These are phyloP conservation scores for Chondrus crispus DNA, from an alignment of 23 red algal genomes.

Conservation along the genomic window DNA sequence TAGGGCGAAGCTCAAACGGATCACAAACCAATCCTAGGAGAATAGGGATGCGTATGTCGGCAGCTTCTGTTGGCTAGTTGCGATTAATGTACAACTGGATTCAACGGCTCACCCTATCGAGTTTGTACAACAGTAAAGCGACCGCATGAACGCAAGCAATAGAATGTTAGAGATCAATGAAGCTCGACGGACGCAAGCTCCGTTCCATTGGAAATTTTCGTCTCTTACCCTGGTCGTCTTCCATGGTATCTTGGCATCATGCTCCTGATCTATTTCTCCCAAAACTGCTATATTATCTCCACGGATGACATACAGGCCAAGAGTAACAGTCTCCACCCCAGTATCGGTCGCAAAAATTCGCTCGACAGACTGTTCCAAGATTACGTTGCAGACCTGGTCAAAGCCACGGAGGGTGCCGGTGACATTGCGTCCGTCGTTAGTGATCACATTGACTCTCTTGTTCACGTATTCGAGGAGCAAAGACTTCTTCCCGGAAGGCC, in stretches of 20 bases:
- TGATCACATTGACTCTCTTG: constrained; percentile 66
- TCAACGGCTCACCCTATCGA: background rate
- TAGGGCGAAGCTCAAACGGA: no score
- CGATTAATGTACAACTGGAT: background rate
- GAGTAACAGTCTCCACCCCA: constrained; percentile 13
- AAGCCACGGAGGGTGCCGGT: constrained; percentile 41
- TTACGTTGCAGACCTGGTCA: constrained; percentile 68
- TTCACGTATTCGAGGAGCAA: constrained; percentile 54
- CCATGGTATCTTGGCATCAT: constrained; percentile 49
- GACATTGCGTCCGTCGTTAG: constrained; percentile 63
- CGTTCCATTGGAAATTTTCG: no score
- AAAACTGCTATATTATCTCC: constrained; percentile 73
- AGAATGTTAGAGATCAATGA: no score
- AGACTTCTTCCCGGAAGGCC: constrained; percentile 13
- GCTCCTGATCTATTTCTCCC: constrained; percentile 51
- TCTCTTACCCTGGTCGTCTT: constrained; percentile 6
- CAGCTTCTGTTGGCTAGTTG: no score
- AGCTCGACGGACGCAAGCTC: no score
- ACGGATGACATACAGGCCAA: constrained; percentile 54
- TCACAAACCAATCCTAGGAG: no score
- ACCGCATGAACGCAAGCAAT: no score
- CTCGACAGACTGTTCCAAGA: constrained; percentile 56
- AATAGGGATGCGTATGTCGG: no score
- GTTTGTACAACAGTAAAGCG: no score
- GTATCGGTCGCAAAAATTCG: constrained; percentile 44